Percentiles rank a stretch among this genome's conserved stretches.
Evolutionary conservation across 768 basidiomycete species (phyloP).

Genomic region (Rhodotorula graminis): DNA sequence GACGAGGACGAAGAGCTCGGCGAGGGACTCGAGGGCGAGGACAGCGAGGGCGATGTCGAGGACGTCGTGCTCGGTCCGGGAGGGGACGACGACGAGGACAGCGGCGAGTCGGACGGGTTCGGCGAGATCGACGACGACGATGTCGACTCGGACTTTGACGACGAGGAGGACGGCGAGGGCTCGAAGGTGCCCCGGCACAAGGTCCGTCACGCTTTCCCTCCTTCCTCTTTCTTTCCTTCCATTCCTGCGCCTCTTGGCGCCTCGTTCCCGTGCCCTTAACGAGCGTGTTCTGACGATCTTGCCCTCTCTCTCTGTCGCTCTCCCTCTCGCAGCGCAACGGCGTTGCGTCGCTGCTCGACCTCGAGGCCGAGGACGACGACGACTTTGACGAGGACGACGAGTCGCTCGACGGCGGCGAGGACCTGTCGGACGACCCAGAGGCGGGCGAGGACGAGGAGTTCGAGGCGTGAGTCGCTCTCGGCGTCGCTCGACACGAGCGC

Average conservation of each 20-base stretch:
- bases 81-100: conserved; percentile 45
- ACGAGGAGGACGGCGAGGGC: conserved; percentile 38
- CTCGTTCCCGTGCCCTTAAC: no score
- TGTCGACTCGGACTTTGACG: conserved; percentile 35
- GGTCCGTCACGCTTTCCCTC: conserved; percentile 3
- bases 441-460: conserved; percentile 20
- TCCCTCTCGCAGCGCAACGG: conserved; percentile 14
- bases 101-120: conserved; percentile 35
- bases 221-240: not conserved
- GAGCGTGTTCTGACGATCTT: not conserved
- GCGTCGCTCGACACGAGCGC: no score
- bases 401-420: not conserved
- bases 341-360: conserved; percentile 23
- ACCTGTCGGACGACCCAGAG: conserved; percentile 9
- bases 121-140: conserved; percentile 38
- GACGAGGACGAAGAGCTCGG: conserved; percentile 56
- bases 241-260: not conserved
- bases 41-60: conserved; percentile 67
- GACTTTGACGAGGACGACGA: conserved; percentile 31
- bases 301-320: not conserved
- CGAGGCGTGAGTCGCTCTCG: not conserved
- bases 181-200: conserved; percentile 35
- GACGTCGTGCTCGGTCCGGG: conserved; percentile 53
- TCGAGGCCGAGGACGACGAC: conserved; percentile 29
- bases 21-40: conserved; percentile 56